Evolutionary conservation across 805 yeast genomes (phyloP).

Genomic region (Suhomyces prunicola): DNA sequence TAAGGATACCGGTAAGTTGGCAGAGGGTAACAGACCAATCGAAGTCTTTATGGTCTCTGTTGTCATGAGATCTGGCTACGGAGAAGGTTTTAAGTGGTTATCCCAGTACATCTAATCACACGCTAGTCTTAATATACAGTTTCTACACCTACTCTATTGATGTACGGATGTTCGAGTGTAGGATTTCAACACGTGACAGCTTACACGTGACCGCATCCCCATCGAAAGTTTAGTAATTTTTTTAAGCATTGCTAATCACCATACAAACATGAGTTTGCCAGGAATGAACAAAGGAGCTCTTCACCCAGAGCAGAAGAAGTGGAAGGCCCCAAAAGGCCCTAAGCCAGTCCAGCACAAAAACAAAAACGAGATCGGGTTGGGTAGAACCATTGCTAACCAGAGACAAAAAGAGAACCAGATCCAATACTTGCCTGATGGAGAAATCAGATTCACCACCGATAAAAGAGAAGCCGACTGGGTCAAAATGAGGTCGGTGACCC

Average conservation of each 20-base stretch:
- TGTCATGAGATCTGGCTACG: constrained; percentile 98
- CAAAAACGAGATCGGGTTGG: constrained; percentile 80
- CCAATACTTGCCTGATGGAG: constrained; percentile 78
- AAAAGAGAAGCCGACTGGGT: constrained; percentile 87
- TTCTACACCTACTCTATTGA: too few species aligned
- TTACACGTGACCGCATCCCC: not conserved
- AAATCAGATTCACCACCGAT: constrained; percentile 82
- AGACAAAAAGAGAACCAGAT: constrained; percentile 67
- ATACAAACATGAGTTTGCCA: constrained; percentile 13
- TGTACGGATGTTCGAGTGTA: not conserved
- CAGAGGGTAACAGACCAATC: constrained; percentile 79
- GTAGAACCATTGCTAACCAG: constrained; percentile 76
- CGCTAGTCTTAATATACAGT: too few species aligned
- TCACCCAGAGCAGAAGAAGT: constrained; percentile 57
- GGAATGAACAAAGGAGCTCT: constrained; percentile 37
- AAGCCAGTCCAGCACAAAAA: constrained; percentile 83
- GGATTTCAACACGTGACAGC: not conserved
- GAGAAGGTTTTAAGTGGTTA: constrained; percentile 98
- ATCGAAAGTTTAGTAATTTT: constrained; percentile 1
- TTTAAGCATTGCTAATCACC: not conserved
- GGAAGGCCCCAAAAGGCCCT: constrained; percentile 91
- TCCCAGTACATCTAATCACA: constrained; percentile 85
- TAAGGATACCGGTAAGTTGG: constrained; percentile 62
- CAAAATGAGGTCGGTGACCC: constrained; percentile 88
- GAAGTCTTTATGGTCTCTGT: constrained; percentile 98